Evolutionary conservation across 1,284 basidiomycete genomes (phyloP).

Genomic region (Blastosporella zonata): DNA sequence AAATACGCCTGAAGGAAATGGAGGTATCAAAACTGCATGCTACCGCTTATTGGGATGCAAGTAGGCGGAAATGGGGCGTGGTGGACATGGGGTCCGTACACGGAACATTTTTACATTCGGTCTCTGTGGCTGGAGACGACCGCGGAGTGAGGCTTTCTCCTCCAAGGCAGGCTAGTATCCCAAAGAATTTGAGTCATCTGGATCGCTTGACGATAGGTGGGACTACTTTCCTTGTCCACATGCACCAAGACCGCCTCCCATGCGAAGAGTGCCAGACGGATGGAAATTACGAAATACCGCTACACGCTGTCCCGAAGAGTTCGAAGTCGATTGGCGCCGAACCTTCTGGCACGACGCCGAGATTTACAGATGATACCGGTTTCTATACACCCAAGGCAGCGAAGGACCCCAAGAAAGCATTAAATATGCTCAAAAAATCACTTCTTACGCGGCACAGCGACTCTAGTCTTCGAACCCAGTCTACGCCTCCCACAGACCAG

Average conservation of each 20-base stretch:
- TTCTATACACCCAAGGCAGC: conserved; percentile 21
- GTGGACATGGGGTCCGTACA: conserved; percentile 84
- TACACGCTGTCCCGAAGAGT: conserved; percentile 43
- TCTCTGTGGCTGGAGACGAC: conserved; percentile 21
- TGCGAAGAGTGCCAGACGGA: conserved; percentile 58
- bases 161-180: conserved; percentile 63
- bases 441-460: conserved; percentile 49
- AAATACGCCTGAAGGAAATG: conserved; percentile 76
- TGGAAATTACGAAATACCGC: conserved; percentile 51
- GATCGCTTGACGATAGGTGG: conserved; percentile 65
- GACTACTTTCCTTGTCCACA: conserved; percentile 66
- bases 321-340: conserved; percentile 24
- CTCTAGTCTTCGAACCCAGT: conserved; percentile 18
- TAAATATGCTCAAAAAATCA: conserved; percentile 57
- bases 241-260: conserved; percentile 57
- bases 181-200: conserved; percentile 56
- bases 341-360: conserved; percentile 32
- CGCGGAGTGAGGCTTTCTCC: conserved; percentile 55
- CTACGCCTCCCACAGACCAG: conserved; percentile 16
- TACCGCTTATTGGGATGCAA: conserved; percentile 66
- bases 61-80: conserved; percentile 56
- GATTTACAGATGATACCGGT: conserved; percentile 21
- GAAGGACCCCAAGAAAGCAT: conserved; percentile 55
- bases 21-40: conserved; percentile 77
- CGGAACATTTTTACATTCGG: conserved; percentile 59